Base-by-base conservation (phyloP, 768 basidiomycete genomes). In the Lanmaoa pseudosensibilis region DNA sequence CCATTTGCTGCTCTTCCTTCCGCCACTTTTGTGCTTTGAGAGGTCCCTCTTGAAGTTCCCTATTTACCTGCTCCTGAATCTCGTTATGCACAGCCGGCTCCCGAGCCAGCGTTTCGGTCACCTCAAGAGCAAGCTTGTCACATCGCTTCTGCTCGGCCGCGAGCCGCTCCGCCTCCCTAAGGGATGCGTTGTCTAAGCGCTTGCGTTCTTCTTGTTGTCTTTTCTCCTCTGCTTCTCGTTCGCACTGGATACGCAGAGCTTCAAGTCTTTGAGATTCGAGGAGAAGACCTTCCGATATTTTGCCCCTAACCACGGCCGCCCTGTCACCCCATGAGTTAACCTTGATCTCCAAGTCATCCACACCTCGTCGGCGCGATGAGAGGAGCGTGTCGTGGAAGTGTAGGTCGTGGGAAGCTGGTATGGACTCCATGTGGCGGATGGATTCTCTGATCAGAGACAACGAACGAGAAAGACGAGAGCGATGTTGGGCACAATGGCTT, bases 381-480 rank as follows among this genome's bases (percentile, higher is more conserved):
- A 82, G 77, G 1, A 90, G 53, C 21, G 66, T 65, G 46, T 84
- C 79, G 41, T 79, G 77, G n/a, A 79, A 71, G 40, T 74, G 65
- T 18, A 73, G 52, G 50, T 85, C 83, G 32, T 74, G 69, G 2
- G 73, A 67, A 43, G 74, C 72, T 34, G 83, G 77, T 10, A 69
- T 57, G 33, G 74, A 62, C n/a, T 86, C 82, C 76, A 92, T 83
- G 23, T 70, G 73, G 19, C 77, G 77, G 19, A 90, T 72, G 3
- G 82, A 69, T 43, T 83, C 80, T 19, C 80, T 84, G 43, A 85
- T 76, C 7, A 78, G 73, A 18, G 82, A 79, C 41, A 88, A 72
- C 0, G 81, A 81, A 23, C 77, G 75, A 13, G 75, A 69, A 58
- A 83, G 73, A 32, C 68, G 65, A 53, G 70, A 59, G 61, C 75